Base-by-base conservation (phyloP, 768 basidiomycete genomes). In the Panaeolus cyanescens region DNA sequence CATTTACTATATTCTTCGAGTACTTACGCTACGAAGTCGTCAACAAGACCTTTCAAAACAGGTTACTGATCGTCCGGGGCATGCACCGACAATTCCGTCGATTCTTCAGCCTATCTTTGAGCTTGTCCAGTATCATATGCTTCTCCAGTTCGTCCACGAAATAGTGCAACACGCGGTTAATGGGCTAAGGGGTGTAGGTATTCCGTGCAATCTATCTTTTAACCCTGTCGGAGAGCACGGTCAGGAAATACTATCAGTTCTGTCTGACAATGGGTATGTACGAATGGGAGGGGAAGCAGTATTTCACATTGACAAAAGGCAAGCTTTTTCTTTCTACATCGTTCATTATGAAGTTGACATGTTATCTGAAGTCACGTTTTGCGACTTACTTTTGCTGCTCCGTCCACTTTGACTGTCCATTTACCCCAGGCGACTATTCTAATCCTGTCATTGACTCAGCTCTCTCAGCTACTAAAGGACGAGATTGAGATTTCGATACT, bases 91-190 rank as follows among this genome's bases (percentile, higher is more conserved):
- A 2, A 72, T 93, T 34, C 82, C 85, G 15, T 78, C 79, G 2
- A 72, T 93, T 34, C 80, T 95, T 15, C 89, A 88, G 37, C 90
- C 90, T 0, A 78, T 93, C 63, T 87, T 93, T 62, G 91, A 93
- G 69, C 66, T 93, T 31, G 73, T 94, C 39, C 93, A 93, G 72
- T 95, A 94, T 69, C 83, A 85, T 66, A 84, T 85, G 25, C 93
- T 95, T 71, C 90, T 89, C 68, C 71, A 79, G 61, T 80, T 86
- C 61, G 77, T 93, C 53, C 81, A 83, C 63, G 59, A 71, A 1
- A 89, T 92, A 74, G 71, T 94, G 32, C 71, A 75, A 37, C 82
- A 78, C 64, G 79, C 86, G 58, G 76, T 77, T 7, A 55, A 62
- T 19, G 84, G 85, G 4, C 72, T 93, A 56, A 72, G 72, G 20